Evolutionary conservation across 2,329 filamentous ascomycete genomes (phyloP), one percentile per base, ranked within the genome.

Genomic region (Talaromyces sp.): DNA sequence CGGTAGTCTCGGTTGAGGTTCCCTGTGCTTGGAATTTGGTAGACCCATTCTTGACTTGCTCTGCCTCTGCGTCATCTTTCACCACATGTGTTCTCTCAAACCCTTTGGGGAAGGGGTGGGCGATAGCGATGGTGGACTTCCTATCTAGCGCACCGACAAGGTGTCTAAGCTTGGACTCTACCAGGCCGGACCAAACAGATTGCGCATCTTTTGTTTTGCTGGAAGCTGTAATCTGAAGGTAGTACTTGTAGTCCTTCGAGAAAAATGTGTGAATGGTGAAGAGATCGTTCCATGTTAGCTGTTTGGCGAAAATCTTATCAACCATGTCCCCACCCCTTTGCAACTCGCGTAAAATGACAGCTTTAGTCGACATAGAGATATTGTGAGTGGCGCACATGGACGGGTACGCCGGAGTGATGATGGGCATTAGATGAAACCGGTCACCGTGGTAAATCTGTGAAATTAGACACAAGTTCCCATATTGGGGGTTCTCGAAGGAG

Each of bases 341-440:
- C 23, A 98, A 85, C 73, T 99, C 95, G 54, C 88, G 84, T 66
- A 92, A 85, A 70, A 99, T 92, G 56, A 97, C 87, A 6, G 85
- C 81, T 80, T 92, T 91, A 1, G 92, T 96, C 0, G 94, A 98
- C 66, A 86, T 82, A 3, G 90, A 93, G 64, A 99, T 89, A 70
- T 96, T 98, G 80, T 96, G 95, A 0, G 95, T 98, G 1, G 95
- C 89, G 75, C 95, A 98, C 93, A 97, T 98, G 56, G 92, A 96
- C 2, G 95, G 95, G 73, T 97, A 98, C 0, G 95, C 93, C 1
- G 95, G 95, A 1, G 95, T 99, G 71, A 99, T 98, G 75, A 99
- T 91, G 31, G 95, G 95, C 95, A 99, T 99, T 58, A 97, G 81
- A 75, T 98, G 94, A 67, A 87, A 90, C 51, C 86, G 85, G 75